Evolutionary conservation across 2,329 filamentous ascomycete genomes (phyloP).

Genomic region (Sporothrix mexicana): DNA sequence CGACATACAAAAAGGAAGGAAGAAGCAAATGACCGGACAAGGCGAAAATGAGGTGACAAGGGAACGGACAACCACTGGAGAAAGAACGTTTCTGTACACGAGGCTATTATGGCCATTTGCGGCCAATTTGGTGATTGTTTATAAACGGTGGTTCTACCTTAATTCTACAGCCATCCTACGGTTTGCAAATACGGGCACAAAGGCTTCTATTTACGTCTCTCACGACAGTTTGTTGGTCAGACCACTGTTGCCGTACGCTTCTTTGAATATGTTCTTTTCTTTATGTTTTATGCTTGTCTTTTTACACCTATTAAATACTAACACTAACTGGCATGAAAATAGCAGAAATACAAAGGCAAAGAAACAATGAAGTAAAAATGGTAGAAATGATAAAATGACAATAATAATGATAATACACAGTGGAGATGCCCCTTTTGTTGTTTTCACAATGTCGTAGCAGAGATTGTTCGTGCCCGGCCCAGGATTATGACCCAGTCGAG

Average conservation of each 20-base stretch:
- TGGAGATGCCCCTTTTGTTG: conserved; percentile 33
- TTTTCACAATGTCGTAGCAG: conserved; percentile 23
- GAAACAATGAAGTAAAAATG: not conserved
- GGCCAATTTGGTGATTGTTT: not conserved
- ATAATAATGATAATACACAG: conserved; percentile 31
- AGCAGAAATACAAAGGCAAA: not conserved
- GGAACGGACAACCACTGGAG: not conserved
- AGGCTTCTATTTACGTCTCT: no score
- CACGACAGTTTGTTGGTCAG: no score
- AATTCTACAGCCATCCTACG: no score
- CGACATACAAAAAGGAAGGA: not conserved
- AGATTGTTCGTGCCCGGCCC: conserved; percentile 6
- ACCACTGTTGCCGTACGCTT: no score
- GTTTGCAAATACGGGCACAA: no score
- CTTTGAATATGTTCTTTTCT: not conserved
- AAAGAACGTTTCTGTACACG: not conserved
- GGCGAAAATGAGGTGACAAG: not conserved
- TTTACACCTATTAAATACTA: conserved; percentile 11
- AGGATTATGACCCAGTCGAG: not conserved
- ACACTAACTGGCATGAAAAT: not conserved
- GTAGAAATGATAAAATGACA: not conserved
- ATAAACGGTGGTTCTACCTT: no score
- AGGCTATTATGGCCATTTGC: not conserved
- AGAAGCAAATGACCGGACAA: not conserved
- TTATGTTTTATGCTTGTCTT: not conserved